Evolutionary conservation across 192 early-diverging fungal species (phyloP), one percentile per base, ranked within the genome.

Genomic region (Geranomyces michiganensis): DNA sequence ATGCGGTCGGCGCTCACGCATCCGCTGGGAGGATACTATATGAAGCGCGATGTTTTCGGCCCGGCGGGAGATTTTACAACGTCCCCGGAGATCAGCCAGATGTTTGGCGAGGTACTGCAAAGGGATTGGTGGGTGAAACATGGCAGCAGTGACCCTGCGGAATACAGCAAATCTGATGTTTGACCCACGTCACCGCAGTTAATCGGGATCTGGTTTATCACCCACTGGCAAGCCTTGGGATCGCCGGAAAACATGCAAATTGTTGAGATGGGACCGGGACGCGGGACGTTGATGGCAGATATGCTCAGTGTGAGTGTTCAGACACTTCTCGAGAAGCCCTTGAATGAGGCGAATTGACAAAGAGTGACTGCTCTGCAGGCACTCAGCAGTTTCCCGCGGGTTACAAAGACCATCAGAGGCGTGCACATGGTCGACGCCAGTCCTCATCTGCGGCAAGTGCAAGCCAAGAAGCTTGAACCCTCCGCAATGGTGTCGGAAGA

Each of bases 1-100:
- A 97, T 97, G 92, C 81, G 92, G 53, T 85, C 90, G 62, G 90
- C 92, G 0, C 84, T 96, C 26, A 92, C 89, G 48, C 93, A 95
- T 73, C 94, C 96, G 2, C 19, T 91, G 1, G 91, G 90, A 33
- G 97, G 97, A 10, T 99, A 99, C 78, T 99, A 99, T 78, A 96
- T 92, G 83, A 83, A 87, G 56, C 88, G 90, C 0, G 92, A 96
- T 71, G 92, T 95, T 12, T 93, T 99, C 84, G 97, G 97, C 19
- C 69, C 73, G 13, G 62, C 91, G 62, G 96, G 96, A 15, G 97
- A 99, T 70, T 99, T 99, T 82, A 89, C 90, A 19, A 99, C 97
- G 5, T 94, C 93, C 10, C 97, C 97, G 3, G 97, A 99, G 77
- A 95, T 99, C 75, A 92, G 90, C 74, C 95, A 99, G 82, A 92